A percentile compares a stretch with the other conserved stretches of the same genome.
Evolutionary conservation across 345 rosid species (phyloP).

Genomic region (Arabis alpina): DNA sequence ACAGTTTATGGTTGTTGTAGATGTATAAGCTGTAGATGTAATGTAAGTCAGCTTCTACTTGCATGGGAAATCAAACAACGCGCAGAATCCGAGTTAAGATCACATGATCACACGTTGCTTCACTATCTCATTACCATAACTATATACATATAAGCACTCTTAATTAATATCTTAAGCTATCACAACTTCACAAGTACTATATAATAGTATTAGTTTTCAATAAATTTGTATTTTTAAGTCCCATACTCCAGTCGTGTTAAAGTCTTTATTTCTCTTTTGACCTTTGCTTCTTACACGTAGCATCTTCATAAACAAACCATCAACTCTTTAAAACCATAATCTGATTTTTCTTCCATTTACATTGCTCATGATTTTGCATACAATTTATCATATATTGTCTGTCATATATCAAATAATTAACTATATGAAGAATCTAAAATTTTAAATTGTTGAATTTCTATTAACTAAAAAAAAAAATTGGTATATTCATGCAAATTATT

Average conservation of each 20-base stretch:
- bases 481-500: not conserved
- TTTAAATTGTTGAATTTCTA: not conserved
- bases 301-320: constrained; percentile 8
- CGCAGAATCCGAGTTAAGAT: constrained; percentile 38
- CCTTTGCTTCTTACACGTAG: constrained; percentile 18
- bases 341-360: not conserved
- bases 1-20: too few species aligned
- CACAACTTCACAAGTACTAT: not conserved
- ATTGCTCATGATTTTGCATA: not conserved
- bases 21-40: too few species aligned
- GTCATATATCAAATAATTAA: not conserved
- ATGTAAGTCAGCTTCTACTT: too few species aligned
- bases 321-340: not conserved
- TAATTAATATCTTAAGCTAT: not conserved
- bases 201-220: not conserved
- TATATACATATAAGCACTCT: not conserved
- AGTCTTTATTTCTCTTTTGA: constrained; percentile 15
- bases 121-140: constrained; percentile 8
- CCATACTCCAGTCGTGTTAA: constrained; percentile 11
- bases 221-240: not conserved
- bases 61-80: constrained; percentile 42
- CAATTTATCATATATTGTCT: too few species aligned
- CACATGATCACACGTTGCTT: constrained; percentile 42
- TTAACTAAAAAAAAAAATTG: not conserved
- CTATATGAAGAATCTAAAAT: not conserved